Conservation (phyloP, 2,329 filamentous ascomycete species). For the Colletotrichum coccodes region DNA sequence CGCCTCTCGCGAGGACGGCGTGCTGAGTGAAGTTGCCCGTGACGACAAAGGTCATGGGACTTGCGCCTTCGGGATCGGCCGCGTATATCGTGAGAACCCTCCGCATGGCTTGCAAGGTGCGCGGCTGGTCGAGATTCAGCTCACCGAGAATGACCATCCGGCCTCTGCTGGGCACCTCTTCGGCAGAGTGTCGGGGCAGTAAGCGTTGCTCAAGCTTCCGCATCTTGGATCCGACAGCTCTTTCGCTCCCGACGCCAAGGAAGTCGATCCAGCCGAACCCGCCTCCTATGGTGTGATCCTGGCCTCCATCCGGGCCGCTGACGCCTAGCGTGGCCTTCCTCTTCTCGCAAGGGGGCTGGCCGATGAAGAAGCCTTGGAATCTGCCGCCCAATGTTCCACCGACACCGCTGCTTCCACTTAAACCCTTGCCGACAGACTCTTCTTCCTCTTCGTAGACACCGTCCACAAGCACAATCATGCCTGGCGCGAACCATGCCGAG, state of each 20-base stretch:
- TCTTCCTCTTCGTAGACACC: conserved; percentile 97
- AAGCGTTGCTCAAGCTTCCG: conserved; percentile 79
- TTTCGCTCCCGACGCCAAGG: conserved; percentile 88
- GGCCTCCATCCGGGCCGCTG: conserved; percentile 65
- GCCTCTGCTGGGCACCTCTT: conserved; percentile 52
- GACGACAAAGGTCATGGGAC: conserved; percentile 83
- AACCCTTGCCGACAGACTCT: conserved; percentile 71
- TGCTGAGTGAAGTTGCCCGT: conserved; percentile 84
- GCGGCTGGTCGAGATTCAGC: conserved; percentile 85
- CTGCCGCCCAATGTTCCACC: conserved; percentile 92
- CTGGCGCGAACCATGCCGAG: conserved; percentile 91
- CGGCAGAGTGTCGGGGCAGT: conserved; percentile 54
- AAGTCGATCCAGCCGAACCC: conserved; percentile 99
- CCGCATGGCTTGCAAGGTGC: conserved; percentile 81
- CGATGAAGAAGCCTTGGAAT: conserved; percentile 90
- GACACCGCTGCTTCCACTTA: conserved; percentile 83
- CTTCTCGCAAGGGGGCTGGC: conserved; percentile 90
- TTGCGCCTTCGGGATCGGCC: conserved; percentile 68
- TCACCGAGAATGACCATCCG: conserved; percentile 84
- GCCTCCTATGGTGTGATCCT: conserved; percentile 73
- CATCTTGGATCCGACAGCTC: conserved; percentile 86
- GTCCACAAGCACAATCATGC: conserved; percentile 95
- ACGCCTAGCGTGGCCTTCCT: conserved; percentile 82
- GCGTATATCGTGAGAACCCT: conserved; percentile 83
- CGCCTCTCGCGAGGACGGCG: conserved; percentile 73